These are phyloP conservation scores for Pleurotus giganteus DNA, from an alignment of 768 basidiomycete species.

Conservation along the genomic window DNA sequence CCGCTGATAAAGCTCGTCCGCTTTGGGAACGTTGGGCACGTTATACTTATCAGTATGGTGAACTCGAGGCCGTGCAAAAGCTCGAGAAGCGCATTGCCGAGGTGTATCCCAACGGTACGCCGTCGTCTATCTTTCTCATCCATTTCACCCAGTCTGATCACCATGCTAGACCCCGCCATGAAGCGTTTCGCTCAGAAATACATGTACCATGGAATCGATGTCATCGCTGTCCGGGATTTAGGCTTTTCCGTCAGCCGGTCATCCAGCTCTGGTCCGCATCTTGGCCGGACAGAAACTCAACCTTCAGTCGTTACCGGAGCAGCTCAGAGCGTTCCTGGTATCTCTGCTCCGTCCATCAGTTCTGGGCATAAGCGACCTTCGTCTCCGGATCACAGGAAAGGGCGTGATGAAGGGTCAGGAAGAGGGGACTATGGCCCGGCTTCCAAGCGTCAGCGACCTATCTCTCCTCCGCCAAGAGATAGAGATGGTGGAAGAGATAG, in stretches of 20 bases:
- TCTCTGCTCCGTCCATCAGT: slow-evolving; percentile 5
- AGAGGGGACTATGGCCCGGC: slow-evolving; percentile 27
- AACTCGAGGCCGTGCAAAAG: slow-evolving; percentile 82
- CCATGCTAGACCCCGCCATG: slow-evolving; percentile 74
- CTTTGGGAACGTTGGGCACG: slow-evolving; percentile 97
- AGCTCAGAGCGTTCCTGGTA: slow-evolving; percentile 1
- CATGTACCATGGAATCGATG: slow-evolving; percentile 79
- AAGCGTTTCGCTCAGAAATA: slow-evolving; percentile 89
- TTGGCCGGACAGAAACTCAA: slow-evolving; percentile 34
- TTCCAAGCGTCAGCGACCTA: slow-evolving; percentile 33
- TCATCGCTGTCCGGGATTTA: slow-evolving; percentile 85
- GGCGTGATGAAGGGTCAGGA: slow-evolving; percentile 18
- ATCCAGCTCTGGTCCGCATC: slow-evolving; percentile 18
- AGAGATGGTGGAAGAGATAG: slow-evolving; percentile 27
- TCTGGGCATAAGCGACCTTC: slow-evolving; percentile 31
- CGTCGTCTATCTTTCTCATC: slow-evolving; percentile 2
- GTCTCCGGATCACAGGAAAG: slow-evolving; percentile 34
- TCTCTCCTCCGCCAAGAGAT: slow-evolving; percentile 25
- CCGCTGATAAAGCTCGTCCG: slow-evolving; percentile 74
- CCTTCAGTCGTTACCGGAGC: slow-evolving; percentile 24
- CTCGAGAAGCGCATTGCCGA: slow-evolving; percentile 89
- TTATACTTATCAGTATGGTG: slow-evolving; percentile 96
- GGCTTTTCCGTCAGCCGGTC: slow-evolving; percentile 63
- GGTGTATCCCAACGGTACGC: slow-evolving; percentile 78
- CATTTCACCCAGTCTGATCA: background rate